phyloP scores from a whole-genome alignment of 352 stramenopile genomes.

The Thraustochytrium sp. region DNA sequence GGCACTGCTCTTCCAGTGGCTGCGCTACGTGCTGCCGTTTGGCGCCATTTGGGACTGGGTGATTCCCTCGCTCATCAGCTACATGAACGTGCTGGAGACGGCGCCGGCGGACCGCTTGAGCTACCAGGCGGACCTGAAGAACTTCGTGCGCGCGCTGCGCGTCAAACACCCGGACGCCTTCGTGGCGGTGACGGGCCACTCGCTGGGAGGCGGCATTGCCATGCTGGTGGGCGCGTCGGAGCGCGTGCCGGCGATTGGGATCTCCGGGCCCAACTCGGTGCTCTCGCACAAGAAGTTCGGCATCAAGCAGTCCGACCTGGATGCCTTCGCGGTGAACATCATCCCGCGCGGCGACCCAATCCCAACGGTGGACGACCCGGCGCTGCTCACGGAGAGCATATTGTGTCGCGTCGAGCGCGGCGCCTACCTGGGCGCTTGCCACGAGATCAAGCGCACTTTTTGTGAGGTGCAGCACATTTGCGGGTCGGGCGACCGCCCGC shows the following conservation, averaged over 20 bases:
- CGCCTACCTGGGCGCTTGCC: constrained; percentile 5
- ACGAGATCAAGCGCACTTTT: constrained; percentile 21
- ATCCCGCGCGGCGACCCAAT: constrained; percentile 37
- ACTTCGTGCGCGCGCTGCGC: constrained; percentile 18
- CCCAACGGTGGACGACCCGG: constrained; percentile 18
- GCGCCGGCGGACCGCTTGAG: neutral
- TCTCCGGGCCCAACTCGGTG: constrained; percentile 16
- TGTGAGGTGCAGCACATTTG: constrained; percentile 43
- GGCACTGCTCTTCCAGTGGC: constrained; percentile 36
- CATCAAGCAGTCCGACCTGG: neutral
- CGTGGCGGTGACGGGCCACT: constrained; percentile 29
- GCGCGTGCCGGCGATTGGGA: neutral
- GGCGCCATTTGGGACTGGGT: constrained; percentile 21
- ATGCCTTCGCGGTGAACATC: constrained; percentile 33
- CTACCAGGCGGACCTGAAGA: constrained; percentile 11
- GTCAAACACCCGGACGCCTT: constrained; percentile 5
- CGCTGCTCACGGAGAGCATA: constrained; percentile 24
- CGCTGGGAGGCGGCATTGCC: constrained; percentile 18
- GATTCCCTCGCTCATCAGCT: constrained; percentile 13
- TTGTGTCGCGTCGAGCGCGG: neutral
- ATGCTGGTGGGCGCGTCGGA: constrained; percentile 4
- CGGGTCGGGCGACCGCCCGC: constrained; percentile 16
- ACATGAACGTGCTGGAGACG: constrained; percentile 32
- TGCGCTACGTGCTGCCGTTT: constrained; percentile 30
- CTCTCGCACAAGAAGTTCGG: constrained; percentile 28